A percentile compares a stretch with the other conserved stretches of the same genome.
phyloP scores from a whole-genome alignment of 495 filamentous ascomycete genomes.

The Lophiostoma macrostomum region DNA sequence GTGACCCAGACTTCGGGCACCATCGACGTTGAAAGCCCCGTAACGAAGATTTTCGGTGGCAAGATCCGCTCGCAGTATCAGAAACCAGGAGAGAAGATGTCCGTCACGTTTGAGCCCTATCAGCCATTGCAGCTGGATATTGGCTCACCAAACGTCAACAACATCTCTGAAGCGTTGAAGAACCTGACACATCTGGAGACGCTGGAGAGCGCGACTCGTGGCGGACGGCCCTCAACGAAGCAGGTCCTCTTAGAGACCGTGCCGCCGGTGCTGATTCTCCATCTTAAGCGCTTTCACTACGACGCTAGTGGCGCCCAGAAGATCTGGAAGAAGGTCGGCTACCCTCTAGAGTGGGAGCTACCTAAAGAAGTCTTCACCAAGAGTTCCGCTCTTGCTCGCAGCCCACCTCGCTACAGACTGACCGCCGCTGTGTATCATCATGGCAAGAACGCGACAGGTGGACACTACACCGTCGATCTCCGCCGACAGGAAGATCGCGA shows the following conservation, averaged over 20 bases:
- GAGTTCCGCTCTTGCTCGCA: constrained; percentile 57
- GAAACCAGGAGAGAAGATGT: constrained; percentile 81
- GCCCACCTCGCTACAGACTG: constrained; percentile 75
- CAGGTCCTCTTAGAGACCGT: constrained; percentile 93
- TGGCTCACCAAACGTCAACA: constrained; percentile 74
- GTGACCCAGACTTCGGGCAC: constrained; percentile 85
- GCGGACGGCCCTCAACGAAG: constrained; percentile 76
- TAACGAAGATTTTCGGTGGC: constrained; percentile 93
- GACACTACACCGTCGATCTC: constrained; percentile 96
- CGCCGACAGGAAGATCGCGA: constrained; percentile 87
- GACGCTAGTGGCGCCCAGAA: constrained; percentile 89
- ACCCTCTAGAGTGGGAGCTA: constrained; percentile 90
- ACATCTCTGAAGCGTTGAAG: constrained; percentile 87
- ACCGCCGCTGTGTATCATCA: constrained; percentile 97
- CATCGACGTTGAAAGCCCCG: constrained; percentile 67
- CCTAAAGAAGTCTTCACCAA: constrained; percentile 88
- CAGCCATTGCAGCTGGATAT: constrained; percentile 96
- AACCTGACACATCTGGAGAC: constrained; percentile 78
- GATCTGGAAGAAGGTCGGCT: constrained; percentile 97
- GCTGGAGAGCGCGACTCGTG: constrained; percentile 75
- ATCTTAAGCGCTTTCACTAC: constrained; percentile 96
- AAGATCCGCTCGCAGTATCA: constrained; percentile 85
- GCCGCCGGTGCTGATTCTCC: constrained; percentile 88
- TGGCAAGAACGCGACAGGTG: constrained; percentile 89
- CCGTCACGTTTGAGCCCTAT: constrained; percentile 88